phyloP scores from a whole-genome alignment of 768 basidiomycete genomes.

The Kwoniella sp. region DNA sequence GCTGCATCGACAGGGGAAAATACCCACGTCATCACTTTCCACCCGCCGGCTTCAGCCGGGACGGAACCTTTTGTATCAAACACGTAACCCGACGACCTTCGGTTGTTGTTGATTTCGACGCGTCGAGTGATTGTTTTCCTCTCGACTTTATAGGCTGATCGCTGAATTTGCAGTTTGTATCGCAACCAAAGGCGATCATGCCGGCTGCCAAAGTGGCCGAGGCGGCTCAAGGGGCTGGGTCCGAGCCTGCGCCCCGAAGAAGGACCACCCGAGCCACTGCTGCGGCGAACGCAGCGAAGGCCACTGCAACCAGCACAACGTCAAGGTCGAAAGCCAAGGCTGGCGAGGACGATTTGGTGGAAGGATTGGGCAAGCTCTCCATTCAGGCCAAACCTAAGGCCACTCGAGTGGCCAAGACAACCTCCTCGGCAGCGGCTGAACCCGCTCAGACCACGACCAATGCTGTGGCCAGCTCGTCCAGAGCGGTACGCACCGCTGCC shows the following conservation, averaged over 20 bases:
- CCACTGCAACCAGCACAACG: neutral
- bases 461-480: neutral
- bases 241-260: neutral
- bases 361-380: slow-evolving; percentile 8
- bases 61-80: no score
- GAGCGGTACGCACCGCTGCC: no score
- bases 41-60: no score
- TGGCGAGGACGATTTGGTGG: slow-evolving; percentile 7
- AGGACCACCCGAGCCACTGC: neutral
- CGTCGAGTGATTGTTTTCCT: neutral
- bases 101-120: neutral
- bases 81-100: neutral
- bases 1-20: no score
- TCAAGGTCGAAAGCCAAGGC: neutral
- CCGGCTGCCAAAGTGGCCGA: neutral
- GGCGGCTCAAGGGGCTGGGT: neutral
- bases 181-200: neutral
- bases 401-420: neutral
- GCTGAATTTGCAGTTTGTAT: neutral
- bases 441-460: neutral
- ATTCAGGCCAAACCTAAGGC: slow-evolving; percentile 7
- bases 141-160: neutral
- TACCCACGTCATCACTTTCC: no score
- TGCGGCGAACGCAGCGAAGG: neutral
- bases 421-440: neutral